Conservation (phyloP, 805 yeast genomes). For the Candida jianshihensis region DNA sequence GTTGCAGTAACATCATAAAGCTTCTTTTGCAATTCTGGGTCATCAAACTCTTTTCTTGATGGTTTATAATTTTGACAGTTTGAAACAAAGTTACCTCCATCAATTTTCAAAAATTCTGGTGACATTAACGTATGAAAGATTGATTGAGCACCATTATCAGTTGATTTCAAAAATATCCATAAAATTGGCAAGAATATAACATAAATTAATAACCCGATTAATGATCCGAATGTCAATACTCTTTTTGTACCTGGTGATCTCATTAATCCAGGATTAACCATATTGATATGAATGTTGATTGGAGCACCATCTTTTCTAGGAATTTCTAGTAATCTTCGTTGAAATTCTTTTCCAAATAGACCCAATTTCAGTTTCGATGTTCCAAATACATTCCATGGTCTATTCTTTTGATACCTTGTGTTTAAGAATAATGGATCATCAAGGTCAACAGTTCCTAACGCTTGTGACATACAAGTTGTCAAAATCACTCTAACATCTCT, state of each 20-base stretch:
- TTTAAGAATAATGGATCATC: conserved; percentile 58
- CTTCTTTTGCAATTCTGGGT: conserved; percentile 50
- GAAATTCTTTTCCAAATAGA: conserved; percentile 73
- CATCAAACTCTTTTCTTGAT: conserved; percentile 58
- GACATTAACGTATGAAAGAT: conserved; percentile 60
- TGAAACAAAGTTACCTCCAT: conserved; percentile 65
- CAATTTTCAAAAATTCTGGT: conserved; percentile 56
- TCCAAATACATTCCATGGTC: conserved; percentile 77
- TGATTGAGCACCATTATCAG: conserved; percentile 76
- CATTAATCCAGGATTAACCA: conserved; percentile 91
- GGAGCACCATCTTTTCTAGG: conserved; percentile 70
- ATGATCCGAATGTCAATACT: conserved; percentile 66
- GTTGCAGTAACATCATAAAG: conserved; percentile 57
- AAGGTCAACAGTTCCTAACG: conserved; percentile 59
- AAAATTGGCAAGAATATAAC: conserved; percentile 70
- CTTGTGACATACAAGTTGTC: conserved; percentile 74
- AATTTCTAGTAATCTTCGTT: conserved; percentile 49
- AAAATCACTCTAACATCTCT: conserved; percentile 82
- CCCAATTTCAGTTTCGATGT: conserved; percentile 72
- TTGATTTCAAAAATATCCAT: conserved; percentile 74
- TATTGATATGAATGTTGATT: conserved; percentile 57
- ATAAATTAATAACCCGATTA: conserved; percentile 57
- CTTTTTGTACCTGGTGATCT: conserved; percentile 83
- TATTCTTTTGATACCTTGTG: conserved; percentile 47
- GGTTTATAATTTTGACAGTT: conserved; percentile 57